Evolutionary conservation across 345 rosid species (phyloP).

Genomic region (Dimocarpus longan): DNA sequence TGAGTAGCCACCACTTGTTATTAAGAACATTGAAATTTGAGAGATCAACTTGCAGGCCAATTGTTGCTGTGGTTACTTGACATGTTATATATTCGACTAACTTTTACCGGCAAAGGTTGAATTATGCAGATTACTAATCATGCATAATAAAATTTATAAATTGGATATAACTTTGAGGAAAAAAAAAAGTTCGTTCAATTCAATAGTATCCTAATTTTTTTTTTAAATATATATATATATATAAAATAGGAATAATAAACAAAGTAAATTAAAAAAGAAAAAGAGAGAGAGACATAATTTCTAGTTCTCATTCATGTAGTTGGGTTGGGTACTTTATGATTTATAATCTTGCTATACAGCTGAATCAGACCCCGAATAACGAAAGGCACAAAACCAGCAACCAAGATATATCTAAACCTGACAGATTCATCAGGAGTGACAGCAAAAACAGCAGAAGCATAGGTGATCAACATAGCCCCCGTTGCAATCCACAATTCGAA

Average conservation of each 20-base stretch:
- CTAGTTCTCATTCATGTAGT: background rate
- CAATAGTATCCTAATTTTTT: too few species aligned
- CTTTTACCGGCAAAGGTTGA: too few species aligned
- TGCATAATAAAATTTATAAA: too few species aligned
- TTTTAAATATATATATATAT: too few species aligned
- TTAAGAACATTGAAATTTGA: background rate
- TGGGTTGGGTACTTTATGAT: background rate
- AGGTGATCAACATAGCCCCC: slow-evolving; percentile 25
- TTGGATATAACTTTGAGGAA: too few species aligned
- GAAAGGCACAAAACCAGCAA: slow-evolving; percentile 22
- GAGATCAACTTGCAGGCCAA: background rate
- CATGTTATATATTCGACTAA: background rate
- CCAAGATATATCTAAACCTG: slow-evolving; percentile 16
- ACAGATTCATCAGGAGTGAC: slow-evolving; percentile 25
- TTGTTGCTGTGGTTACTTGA: background rate
- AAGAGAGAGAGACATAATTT: too few species aligned
- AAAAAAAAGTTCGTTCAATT: too few species aligned
- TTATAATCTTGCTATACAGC: background rate
- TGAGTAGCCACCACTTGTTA: background rate
- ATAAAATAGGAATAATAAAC: too few species aligned
- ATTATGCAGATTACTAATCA: background rate
- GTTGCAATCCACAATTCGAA: slow-evolving; percentile 25
- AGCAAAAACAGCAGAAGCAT: slow-evolving; percentile 29
- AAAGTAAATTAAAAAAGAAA: too few species aligned
- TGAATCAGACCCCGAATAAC: slow-evolving; percentile 14